Conservation (phyloP, 1,284 basidiomycete genomes). For the Leccinum subrobustum region DNA sequence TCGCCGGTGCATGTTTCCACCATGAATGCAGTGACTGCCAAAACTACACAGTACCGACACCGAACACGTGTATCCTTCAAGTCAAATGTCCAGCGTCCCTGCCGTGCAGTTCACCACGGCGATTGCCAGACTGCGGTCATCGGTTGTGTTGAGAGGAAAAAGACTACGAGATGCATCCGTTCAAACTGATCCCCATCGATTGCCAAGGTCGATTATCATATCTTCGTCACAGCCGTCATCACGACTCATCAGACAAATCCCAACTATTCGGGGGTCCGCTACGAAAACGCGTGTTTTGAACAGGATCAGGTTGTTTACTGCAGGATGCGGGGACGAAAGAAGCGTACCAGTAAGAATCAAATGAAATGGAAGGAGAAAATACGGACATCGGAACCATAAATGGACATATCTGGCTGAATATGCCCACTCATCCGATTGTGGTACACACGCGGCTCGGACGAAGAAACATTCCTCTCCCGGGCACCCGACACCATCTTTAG, state of each 20-base stretch:
- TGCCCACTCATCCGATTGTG: neutral
- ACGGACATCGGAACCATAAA: constrained; percentile 1
- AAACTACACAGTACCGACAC: neutral
- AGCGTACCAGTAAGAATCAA: neutral
- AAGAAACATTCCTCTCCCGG: neutral
- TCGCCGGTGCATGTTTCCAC: neutral
- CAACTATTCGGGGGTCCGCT: constrained; percentile 14
- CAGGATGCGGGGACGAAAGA: neutral
- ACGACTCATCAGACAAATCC: constrained; percentile 19
- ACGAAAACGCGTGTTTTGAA: constrained; percentile 11
- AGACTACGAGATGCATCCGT: neutral
- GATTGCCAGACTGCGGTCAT: constrained; percentile 2
- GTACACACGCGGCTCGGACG: neutral
- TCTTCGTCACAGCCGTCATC: constrained; percentile 9
- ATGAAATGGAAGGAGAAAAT: neutral
- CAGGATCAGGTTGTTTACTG: neutral
- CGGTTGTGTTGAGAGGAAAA: neutral
- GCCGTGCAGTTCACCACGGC: neutral
- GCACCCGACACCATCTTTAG: constrained; percentile 11
- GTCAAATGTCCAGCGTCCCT: neutral
- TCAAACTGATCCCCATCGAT: constrained; percentile 15
- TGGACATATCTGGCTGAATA: neutral
- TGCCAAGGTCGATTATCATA: constrained; percentile 1
- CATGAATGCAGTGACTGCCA: neutral
- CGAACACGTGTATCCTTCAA: constrained; percentile 12